phyloP scores from a whole-genome alignment of 2,329 filamentous ascomycete species.

The Trichoderma atrobrunneum region DNA sequence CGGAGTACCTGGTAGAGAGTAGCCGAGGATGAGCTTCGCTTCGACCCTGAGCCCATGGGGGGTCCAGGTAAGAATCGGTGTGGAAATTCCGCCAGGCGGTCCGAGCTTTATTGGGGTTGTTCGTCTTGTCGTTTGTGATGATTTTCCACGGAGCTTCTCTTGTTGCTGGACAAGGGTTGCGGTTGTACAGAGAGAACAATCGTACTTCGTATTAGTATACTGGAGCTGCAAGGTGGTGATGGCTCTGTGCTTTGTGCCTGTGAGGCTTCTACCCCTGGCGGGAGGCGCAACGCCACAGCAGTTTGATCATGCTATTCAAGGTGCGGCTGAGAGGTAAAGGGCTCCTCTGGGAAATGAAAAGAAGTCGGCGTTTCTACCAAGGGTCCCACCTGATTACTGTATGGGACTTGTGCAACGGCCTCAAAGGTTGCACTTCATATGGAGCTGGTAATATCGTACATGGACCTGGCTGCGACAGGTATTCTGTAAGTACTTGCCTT shows the following conservation, averaged over 20 bases:
- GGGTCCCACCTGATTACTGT: neutral
- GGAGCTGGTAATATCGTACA: neutral
- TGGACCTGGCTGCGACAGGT: neutral
- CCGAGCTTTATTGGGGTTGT: slow-evolving; percentile 3
- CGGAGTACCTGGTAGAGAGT: neutral
- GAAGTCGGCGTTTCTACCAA: slow-evolving; percentile 8
- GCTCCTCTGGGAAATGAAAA: slow-evolving; percentile 1
- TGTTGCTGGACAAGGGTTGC: neutral
- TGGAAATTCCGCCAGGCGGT: neutral
- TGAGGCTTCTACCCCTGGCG: neutral
- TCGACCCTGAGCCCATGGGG: neutral
- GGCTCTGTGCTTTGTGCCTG: neutral
- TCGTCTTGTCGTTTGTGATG: neutral
- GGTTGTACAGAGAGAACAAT: neutral
- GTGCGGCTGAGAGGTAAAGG: neutral
- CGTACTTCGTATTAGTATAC: neutral
- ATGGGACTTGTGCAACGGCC: neutral
- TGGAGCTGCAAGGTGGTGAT: neutral
- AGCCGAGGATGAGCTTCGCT: neutral
- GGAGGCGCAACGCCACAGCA: slow-evolving; percentile 15
- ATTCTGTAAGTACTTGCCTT: neutral
- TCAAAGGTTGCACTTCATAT: neutral
- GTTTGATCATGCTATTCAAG: neutral
- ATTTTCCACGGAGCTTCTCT: neutral
- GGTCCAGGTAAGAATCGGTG: slow-evolving; percentile 11